Base-by-base conservation (phyloP, 2,329 filamentous ascomycete species). In the Arthrobotrys conoides region DNA sequence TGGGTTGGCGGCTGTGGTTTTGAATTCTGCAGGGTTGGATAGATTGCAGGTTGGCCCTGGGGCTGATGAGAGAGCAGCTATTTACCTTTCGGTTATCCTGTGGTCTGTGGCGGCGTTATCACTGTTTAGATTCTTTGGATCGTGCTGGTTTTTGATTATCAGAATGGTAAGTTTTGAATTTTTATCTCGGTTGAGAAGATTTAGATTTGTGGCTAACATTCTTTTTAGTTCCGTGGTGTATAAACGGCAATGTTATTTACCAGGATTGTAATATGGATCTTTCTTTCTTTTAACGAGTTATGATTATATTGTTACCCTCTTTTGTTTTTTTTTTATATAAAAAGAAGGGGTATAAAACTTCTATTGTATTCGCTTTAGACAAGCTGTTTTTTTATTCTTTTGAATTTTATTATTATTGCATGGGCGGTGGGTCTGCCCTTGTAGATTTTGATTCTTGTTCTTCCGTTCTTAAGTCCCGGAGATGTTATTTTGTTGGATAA, bases 71-170 rank as follows among this genome's bases (percentile, higher is more conserved):
- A 89, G 92, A 12, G 90, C 91, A 20, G 91, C 91, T 65, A 91
- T 96, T 70, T 97, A 97, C 86, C 91, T 97, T 88, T 90, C 89
- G 2, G 91, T 97, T 51, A 91, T 97, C 16, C 85, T 97, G 80
- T 97, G 94, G 91, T 94, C 91, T 84, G 94, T 97, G 48, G 94
- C 94, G 0, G 94, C 87, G 1, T 85, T 97, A 71, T 94, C 92
- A 24, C 89, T 90, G 1, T 95, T 97, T 85, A 93, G 95, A 84
- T 97, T 97, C 82, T 85, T 94, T 24, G 94, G 94, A 1, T 93
- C 93, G 0, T 87, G 93, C 85, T 97, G 94, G 93, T 97, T 97
- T 86, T 88, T 99, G 87, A 88, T 98, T 82, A 91, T 95, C 72
- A 88, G 94, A 82, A 89, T 96, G 89, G 95, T 97, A 84, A 90